Percentiles rank a stretch among this genome's conserved stretches.
Conservation (phyloP, 2,329 filamentous ascomycete species). For the Aspergillus sp. region DNA sequence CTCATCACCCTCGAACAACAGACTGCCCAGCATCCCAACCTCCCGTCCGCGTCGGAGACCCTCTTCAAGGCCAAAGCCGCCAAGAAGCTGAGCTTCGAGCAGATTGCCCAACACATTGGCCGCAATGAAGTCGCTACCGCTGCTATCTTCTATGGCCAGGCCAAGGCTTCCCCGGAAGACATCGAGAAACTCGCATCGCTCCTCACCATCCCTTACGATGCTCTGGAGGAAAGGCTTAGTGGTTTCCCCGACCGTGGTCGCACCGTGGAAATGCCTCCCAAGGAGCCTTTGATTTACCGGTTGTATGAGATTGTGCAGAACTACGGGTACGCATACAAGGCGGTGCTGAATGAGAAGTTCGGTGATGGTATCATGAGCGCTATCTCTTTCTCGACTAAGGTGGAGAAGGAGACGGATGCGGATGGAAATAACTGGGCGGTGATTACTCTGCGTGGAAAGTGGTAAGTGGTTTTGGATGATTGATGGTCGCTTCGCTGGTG, state of each 20-base stretch:
- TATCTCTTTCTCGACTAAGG: conserved; percentile 84
- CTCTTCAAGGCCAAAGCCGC: conserved; percentile 80
- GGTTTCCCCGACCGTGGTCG: conserved; percentile 80
- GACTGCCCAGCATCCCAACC: conserved; percentile 52
- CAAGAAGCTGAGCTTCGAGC: conserved; percentile 75
- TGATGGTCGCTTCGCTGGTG: not conserved
- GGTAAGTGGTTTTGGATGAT: conserved; percentile 54
- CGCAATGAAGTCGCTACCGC: conserved; percentile 83
- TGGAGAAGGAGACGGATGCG: conserved; percentile 90
- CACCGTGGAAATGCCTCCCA: conserved; percentile 78
- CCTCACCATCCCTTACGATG: conserved; percentile 60
- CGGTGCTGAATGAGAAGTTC: conserved; percentile 92
- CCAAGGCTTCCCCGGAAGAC: conserved; percentile 71
- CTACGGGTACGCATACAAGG: conserved; percentile 95
- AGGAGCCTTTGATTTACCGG: conserved; percentile 84
- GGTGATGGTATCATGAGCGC: conserved; percentile 96
- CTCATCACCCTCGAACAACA: conserved; percentile 17
- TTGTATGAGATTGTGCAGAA: conserved; percentile 95
- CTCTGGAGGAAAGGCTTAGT: conserved; percentile 63
- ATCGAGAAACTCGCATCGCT: conserved; percentile 65
- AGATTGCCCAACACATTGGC: conserved; percentile 70
- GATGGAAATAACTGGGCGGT: conserved; percentile 80
- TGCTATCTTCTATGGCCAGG: conserved; percentile 88
- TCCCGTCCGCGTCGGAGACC: conserved; percentile 69
- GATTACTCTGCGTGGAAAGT: conserved; percentile 81